Evolutionary conservation across 139 green algal species (phyloP), one percentile per base, ranked within the genome.

Genomic region (Pleodorina starrii): DNA sequence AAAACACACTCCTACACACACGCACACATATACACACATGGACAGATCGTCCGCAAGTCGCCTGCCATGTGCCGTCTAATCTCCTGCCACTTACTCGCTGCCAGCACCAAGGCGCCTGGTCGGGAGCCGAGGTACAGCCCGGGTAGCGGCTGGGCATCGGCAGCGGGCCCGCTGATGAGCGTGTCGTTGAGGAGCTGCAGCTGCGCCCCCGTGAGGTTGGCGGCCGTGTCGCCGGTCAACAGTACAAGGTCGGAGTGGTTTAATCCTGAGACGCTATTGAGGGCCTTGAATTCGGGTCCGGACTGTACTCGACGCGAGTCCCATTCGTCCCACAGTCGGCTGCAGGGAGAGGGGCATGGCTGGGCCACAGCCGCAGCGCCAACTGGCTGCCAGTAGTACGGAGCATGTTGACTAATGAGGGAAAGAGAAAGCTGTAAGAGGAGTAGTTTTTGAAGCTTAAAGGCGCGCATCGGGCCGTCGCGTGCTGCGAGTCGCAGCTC

Each of bases 161-260:
- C 19, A 46, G 42, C 23, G 5, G 17, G 40, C 5, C 40, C 40
- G 72, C 72, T 80, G 42, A 80, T 36, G 21, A 80, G 40, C 1
- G 72, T 80, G 42, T 80, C 72, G 42, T 80, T 42, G 7, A 80
- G 42, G 40, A 80, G 32, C 9, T 46, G 35, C 68, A 48, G 38
- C 36, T 48, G 40, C 16, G 43, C 7, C 4, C 19, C 35, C 54
- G 54, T 21, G 19, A 80, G 7, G 38, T 76, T 21, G 6, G 72
- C 72, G 1, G 72, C 36, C 9, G 72, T 80, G 42, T 80, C 72
- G 19, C 29, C 42, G 27, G 40, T 38, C 72, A 80, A 5, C 29
- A 80, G 19, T 14, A 80, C 25, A 5, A 80, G 10, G 35, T 80
- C 40, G 5, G 72, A 36, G 43, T 80, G 72, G 72, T 80, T 80